Conservation (phyloP, 2,329 filamentous ascomycete species). For the Clonostachys chloroleuca region DNA sequence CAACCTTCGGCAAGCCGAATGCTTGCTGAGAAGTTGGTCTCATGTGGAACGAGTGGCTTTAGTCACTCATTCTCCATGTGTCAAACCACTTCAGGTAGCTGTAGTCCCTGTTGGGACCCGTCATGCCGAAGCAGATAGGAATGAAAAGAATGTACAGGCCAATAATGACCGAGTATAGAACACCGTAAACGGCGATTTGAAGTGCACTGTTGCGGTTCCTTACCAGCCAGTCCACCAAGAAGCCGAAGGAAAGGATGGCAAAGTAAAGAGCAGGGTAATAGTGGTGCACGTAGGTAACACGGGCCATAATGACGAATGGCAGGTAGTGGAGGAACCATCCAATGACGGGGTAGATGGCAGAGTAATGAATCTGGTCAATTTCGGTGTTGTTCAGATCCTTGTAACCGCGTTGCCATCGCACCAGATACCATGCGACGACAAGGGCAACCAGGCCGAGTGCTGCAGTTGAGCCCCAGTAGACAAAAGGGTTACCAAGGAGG, state of each 20-base stretch:
- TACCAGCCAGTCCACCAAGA: conserved; percentile 81
- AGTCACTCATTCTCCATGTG: conserved; percentile 69
- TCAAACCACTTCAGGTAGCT: conserved; percentile 91
- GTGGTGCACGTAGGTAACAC: conserved; percentile 98
- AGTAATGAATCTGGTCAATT: conserved; percentile 92
- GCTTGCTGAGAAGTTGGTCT: no score
- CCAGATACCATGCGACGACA: conserved; percentile 75
- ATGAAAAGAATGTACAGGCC: conserved; percentile 87
- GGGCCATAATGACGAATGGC: conserved; percentile 94
- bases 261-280: conserved; percentile 99
- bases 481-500: conserved; percentile 90
- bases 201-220: conserved; percentile 59
- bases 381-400: conserved; percentile 73
- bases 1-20: no score
- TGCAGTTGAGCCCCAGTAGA: conserved; percentile 92
- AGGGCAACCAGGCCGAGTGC: conserved; percentile 70
- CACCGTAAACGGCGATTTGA: conserved; percentile 65
- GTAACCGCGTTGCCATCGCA: conserved; percentile 96
- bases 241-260: conserved; percentile 84
- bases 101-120: conserved; percentile 78
- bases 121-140: conserved; percentile 95
- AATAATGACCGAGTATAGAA: conserved; percentile 70
- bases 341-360: conserved; percentile 83
- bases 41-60: no score
- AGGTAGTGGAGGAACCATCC: conserved; percentile 97